Evolutionary conservation across 2,329 filamentous ascomycete species (phyloP).

Genomic region (Neonectria neomacrospora): DNA sequence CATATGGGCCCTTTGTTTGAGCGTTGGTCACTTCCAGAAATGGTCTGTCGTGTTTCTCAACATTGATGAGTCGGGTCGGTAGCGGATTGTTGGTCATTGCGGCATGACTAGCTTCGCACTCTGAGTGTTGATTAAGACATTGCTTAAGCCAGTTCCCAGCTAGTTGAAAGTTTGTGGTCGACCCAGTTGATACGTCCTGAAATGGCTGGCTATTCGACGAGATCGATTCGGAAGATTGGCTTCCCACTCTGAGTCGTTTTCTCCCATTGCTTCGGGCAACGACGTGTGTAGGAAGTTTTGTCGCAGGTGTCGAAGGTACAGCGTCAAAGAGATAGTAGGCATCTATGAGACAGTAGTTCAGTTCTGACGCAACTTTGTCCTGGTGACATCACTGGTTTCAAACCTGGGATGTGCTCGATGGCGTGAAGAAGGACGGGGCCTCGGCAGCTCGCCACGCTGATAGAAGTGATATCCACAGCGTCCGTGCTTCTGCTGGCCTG

Average conservation of each 20-base stretch:
- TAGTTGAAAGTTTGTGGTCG: background rate
- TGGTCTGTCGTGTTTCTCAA: background rate
- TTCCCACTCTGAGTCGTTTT: background rate
- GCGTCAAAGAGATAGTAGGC: slow-evolving; percentile 4
- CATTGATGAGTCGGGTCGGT: slow-evolving; percentile 23
- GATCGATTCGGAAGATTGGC: background rate
- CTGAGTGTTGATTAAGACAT: slow-evolving; percentile 2
- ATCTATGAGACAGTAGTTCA: background rate
- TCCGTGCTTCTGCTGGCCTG: background rate
- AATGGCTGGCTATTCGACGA: background rate
- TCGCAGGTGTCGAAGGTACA: too few relatives aligned
- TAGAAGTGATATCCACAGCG: background rate
- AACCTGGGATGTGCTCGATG: slow-evolving; percentile 9
- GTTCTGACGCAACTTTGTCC: background rate
- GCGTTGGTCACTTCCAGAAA: slow-evolving; percentile 13
- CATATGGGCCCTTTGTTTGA: slow-evolving; percentile 7
- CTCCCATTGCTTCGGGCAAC: background rate
- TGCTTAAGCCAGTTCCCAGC: slow-evolving; percentile 5
- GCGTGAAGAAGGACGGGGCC: background rate
- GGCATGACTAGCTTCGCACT: background rate
- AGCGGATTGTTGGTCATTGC: background rate
- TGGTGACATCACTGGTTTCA: background rate
- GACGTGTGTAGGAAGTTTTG: background rate
- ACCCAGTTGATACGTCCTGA: background rate
- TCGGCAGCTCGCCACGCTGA: background rate